Evolutionary conservation across 1,139 yeast genomes (phyloP), one percentile per base, ranked within the genome.

Genomic region (Magnusiomyces magnusii): DNA sequence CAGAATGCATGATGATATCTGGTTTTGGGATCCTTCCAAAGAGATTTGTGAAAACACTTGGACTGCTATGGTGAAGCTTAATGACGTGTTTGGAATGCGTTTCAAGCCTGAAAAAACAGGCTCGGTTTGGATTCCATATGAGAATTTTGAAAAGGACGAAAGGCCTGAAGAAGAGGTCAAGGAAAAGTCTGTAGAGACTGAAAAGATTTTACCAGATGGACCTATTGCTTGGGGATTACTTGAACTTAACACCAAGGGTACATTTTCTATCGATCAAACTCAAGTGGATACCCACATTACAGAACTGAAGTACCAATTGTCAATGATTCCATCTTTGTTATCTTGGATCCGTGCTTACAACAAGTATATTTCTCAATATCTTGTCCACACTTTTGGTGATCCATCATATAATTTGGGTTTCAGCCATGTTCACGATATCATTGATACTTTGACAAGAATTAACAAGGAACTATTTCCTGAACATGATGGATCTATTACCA

Each of bases 21-120:
- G 66, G 66, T 47, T 63, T 19, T 64, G 65, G 65, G 63, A 63
- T 24, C 51, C 53, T n/a, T 41, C 41, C 44, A 36, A 53, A 21
- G 34, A 42, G 2, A 34, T 42, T 19, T 58, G 63, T 24, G 66
- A 65, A 31, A 52, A 23, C n/a, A 63, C 62, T 9, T 63, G 66
- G 66, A 24, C 28, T 64, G 57, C 57, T 1, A 57, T 64, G 53
- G 28, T 17, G 15, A 34, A 54, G 39, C 62, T 64, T 39, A 58
- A 59, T 19, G 24, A 49, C n/a, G 51, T 55, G 9, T 56, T 64
- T 57, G 67, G 67, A 2, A n/a, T 64, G 27, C 53, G 53, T 13
- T 55, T 64, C 41, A 63, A 64, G 47, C 50, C 58, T 19, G 64
- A 64, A 24, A 64, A 64, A 39, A 62, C 65, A 3, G 66, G 66